Evolutionary conservation across 2,329 filamentous ascomycete genomes (phyloP), one percentile per base, ranked within the genome.

Genomic region (Fusarium sp.): DNA sequence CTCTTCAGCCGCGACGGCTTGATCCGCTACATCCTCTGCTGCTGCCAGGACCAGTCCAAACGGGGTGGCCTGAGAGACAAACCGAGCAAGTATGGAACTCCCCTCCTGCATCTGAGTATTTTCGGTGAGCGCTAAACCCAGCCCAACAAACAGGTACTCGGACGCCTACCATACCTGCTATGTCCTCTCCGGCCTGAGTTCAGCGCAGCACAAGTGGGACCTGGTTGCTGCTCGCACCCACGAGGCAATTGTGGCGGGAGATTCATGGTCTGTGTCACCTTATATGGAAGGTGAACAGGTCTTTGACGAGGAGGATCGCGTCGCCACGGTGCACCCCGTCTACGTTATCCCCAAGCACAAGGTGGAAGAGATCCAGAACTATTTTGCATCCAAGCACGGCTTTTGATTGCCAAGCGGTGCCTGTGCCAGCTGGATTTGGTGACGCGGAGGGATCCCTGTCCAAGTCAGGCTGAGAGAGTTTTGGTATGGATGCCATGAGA

Each of bases 151-250:
- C 70, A 95, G 93, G 78, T 87, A 88, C 70, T 92, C 95, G 6
- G 96, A 98, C 84, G 92, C 93, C 58, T 98, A 98, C 80, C 96
- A 98, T 84, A 95, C 95, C 52, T 97, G 94, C 85, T 98, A 98
- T 84, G 94, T 95, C 33, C 89, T 98, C 22, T 92, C 93, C 25
- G 96, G 96, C 6, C 87, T 98, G 75, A 97, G 94, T 81, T 93
- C 92, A 63, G 92, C 93, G 27, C 94, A 97, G 84, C 90, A 98
- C 81, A 85, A 88, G 78, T 91, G 88, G 89, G 82, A 85, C 71
- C 83, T 90, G 77, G 79, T 73, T 47, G 65, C 75, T 65, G 74
- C 79, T 71, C 82, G 83, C 54, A 68, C 79, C 59, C 80, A 83
- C 35, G 79, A 77, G 56, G 73, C 76, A 65, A 79, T 80, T 80